Evolutionary conservation across 495 filamentous ascomycete species (phyloP).

Genomic region (Daldinia caldariorum): DNA sequence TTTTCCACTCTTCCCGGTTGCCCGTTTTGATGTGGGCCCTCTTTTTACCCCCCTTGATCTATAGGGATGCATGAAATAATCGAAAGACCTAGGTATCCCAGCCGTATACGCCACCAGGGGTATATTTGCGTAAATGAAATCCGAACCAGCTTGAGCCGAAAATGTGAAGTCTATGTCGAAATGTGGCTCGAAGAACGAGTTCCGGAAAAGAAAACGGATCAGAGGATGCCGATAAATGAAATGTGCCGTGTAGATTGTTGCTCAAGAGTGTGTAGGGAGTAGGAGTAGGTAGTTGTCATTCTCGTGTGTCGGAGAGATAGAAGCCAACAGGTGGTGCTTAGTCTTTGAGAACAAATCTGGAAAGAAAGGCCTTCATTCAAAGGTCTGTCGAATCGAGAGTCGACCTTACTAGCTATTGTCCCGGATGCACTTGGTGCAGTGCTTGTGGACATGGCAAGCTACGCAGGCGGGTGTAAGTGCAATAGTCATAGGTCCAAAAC

Average conservation of each 20-base stretch:
- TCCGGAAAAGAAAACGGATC: too few relatives aligned
- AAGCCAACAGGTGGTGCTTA: neutral
- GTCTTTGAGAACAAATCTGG: neutral
- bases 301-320: neutral
- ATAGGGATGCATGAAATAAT: neutral
- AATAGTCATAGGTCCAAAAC: neutral
- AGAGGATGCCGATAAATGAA: neutral
- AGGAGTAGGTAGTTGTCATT: neutral
- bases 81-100: neutral
- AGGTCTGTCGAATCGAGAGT: too few relatives aligned
- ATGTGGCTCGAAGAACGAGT: neutral
- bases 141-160: neutral
- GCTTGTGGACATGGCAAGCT: neutral
- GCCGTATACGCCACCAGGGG: neutral
- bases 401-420: neutral
- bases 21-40: neutral
- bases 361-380: too few relatives aligned
- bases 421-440: neutral
- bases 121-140: neutral
- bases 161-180: neutral
- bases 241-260: neutral
- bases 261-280: neutral
- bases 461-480: neutral
- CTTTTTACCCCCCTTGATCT: neutral
- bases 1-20: neutral